Evolutionary conservation across 345 rosid genomes (phyloP), one percentile per base, ranked within the genome.

Genomic region (Syzygium jambos): DNA sequence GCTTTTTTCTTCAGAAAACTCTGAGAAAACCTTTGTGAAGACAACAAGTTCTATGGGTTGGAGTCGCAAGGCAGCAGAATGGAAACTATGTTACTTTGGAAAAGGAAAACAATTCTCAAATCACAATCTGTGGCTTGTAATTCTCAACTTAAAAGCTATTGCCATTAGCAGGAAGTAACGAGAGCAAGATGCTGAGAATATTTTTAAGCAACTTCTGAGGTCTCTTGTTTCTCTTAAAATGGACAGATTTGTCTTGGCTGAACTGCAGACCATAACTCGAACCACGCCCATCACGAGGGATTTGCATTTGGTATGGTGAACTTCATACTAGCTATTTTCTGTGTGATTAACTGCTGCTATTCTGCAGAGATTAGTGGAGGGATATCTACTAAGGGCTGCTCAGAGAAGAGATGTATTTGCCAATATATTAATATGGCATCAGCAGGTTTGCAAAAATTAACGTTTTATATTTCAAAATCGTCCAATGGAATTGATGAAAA

Each of bases 351-450:
- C 41, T 38, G 41, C 61, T 87, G 46, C 17, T 49, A 83, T 83
- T 90, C 88, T 91, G 92, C 98, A 98, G 99, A 92, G 88, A 89
- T 89, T 98, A 83, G 99, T 98, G 53, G 98, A 98, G 93, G 99
- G 99, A 78, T 98, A 98, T 90, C 92, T 98, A 93, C 97, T 98
- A 52, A 93, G 99, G 93, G 99, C 99, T 85, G 90, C 99, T 89
- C 98, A 98, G 88, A 93, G 97, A 91, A 98, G 99, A 89, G 98
- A 98, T 89, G 91, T 96, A 91, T 98, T 98, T 89, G 96, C 99
- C 86, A 99, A 98, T 90, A 98, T 96, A 91, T 92, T 98, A 89
- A 96, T 98, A 90, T 98, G 99, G 99, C 97, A 95, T 93, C 90
- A 96, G 86, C 98, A 96, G 98, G 99, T 98, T 85, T 56, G 91